Base-by-base conservation (phyloP, 768 basidiomycete species). In the Pholiota molesta region DNA sequence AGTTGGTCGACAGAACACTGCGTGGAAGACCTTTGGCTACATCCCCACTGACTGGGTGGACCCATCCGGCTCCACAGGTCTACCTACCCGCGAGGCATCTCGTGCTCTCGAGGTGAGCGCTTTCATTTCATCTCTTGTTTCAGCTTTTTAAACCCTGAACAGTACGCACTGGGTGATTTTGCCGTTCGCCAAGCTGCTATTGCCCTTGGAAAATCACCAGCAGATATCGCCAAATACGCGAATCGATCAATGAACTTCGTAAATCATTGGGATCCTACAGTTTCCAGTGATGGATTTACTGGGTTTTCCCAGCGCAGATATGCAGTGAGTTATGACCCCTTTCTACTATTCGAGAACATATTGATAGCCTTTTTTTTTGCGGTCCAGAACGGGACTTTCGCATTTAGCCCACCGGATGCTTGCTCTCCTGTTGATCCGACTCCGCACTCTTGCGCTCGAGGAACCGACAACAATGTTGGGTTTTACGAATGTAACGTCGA, bases 241-340 rank as follows among this genome's bases (percentile, higher is more conserved):
- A 83, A 83, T 67, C 72, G 81, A 28, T 81, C 81, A 5, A 81
- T 83, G 81, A 81, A 81, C 62, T 83, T 83, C 65, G 74, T 80
- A 29, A 82, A 82, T 60, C 78, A 81, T 66, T 83, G 80, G 81
- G 77, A 84, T 66, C 68, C 80, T 1, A 78, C 64, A 57, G 71
- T 83, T 5, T 74, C 75, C 14, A 73, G 74, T 52, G 81, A 83
- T 62, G 82, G 82, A 1, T 84, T 81, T 65, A 72, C 74, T 10
- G 82, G 83, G 5, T 84, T 82, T 62, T 71, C 76, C 16, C 82
- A 83, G 65, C 69, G 80, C 28, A 67, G 81, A 57, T 81, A 72
- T 61, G 67, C 75, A 37, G 82, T 84, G 29, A 49, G 78, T 67
- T 9, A 23, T 42, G 60, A 37, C 16, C n/a, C 31, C 26, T 54